Base-by-base conservation (phyloP, 352 stramenopile genomes). In the Pythium brachiatum region DNA sequence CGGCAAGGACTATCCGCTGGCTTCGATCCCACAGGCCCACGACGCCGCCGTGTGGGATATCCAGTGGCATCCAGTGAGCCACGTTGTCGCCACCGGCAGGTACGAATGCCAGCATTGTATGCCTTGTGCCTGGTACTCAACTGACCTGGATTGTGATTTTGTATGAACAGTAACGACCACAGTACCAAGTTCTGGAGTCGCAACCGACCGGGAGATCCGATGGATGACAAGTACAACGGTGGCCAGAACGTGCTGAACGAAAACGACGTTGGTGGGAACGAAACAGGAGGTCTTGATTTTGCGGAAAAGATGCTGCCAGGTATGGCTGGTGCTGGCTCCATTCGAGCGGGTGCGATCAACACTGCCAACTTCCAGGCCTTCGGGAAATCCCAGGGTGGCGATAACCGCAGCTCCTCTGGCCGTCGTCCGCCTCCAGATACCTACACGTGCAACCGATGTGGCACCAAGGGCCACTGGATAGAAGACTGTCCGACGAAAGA, bases 41-140 rank as follows among this genome's bases (percentile, higher is more conserved):
- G 96, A 99, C 51, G 97, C 97, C 59, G 95, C 96, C 0, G 96
- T 99, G 55, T 99, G 96, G 96, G 94, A 98, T 72, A 96, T 99
- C 69, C 93, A 98, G 70, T 99, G 96, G 96, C 96, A 99, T 76
- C 97, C 97, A 9, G 88, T 96, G 20, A 97, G 97, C 27, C 96
- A 99, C 63, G 86, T 98, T 27, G 76, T 99, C 18, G 96, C 95
- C 3, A 98, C 94, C 12, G 97, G 92, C 53, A 97, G 81, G 78
- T 86, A 64, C 44, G 68, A 64, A 48, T 15, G 29, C 23, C 64
- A 29, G 23, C 18, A 39, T 26, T 67, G 2, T 20, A 6, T 15
- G 11, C 20, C 26, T 21, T 43, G 8, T 3, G 12, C 7, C 23
- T 8, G 48, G 15, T n/a, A 53, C 3, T 66, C 7, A 27, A 25